A percentile compares a stretch with the other conserved stretches of the same genome.
Evolutionary conservation across 345 rosid genomes (phyloP).

Genomic region (Populus tremula): DNA sequence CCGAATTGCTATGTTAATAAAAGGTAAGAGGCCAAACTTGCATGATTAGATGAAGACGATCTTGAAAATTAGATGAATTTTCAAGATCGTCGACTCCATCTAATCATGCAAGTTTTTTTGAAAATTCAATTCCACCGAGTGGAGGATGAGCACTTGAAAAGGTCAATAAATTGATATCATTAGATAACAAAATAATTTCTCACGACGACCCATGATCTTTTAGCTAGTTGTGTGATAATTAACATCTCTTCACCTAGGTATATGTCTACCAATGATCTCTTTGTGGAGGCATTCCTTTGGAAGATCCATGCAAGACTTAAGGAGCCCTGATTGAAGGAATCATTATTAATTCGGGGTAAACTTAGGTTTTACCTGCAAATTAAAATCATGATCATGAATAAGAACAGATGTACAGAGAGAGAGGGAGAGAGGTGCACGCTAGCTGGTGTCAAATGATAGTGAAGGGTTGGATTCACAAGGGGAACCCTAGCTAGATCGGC

Average conservation of each 20-base stretch:
- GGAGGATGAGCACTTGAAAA: background rate
- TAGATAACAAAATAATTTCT: background rate
- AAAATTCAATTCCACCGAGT: background rate
- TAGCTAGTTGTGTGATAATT: background rate
- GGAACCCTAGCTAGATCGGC: background rate
- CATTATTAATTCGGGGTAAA: slow-evolving; percentile 18
- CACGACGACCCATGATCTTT: background rate
- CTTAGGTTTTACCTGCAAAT: background rate
- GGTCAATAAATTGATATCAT: background rate
- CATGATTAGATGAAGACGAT: background rate
- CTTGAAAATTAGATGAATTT: background rate
- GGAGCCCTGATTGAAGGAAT: slow-evolving; percentile 32
- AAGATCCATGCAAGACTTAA: background rate
- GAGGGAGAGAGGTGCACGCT: background rate
- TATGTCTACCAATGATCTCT: background rate
- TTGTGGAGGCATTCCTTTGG: background rate
- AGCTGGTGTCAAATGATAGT: background rate
- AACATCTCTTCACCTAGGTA: background rate
- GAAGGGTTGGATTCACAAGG: background rate
- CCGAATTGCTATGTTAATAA: background rate
- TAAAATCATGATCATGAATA: background rate
- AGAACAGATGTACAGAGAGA: no score
- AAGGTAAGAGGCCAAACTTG: background rate
- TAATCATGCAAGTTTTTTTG: background rate
- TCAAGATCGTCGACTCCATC: no score